These are phyloP conservation scores for Aschersonia sp. DNA, from an alignment of 2,329 filamentous ascomycete species.

Conservation along the genomic window DNA sequence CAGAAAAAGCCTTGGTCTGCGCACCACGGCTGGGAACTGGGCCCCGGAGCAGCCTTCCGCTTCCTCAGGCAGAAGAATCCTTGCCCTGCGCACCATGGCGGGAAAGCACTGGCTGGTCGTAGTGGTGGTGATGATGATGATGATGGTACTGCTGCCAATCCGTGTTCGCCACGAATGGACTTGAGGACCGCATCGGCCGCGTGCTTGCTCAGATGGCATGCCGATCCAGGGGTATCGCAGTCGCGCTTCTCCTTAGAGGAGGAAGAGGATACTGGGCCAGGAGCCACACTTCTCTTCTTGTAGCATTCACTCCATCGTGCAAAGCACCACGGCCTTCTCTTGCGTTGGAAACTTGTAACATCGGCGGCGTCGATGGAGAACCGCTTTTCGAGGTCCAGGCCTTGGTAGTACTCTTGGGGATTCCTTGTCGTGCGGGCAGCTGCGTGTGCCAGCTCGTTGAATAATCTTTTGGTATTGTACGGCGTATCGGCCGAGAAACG, in stretches of 20 bases:
- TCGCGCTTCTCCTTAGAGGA: no score
- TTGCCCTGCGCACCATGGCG: constrained; percentile 13
- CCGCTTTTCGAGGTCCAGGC: constrained; percentile 8
- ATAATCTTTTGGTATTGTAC: constrained; percentile 21
- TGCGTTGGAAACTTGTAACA: no score
- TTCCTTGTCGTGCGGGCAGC: constrained; percentile 16
- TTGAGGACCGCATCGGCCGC: neutral
- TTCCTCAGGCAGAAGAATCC: constrained; percentile 29
- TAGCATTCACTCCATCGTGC: no score
- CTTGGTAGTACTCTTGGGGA: constrained; percentile 16
- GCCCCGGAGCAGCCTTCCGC: constrained; percentile 22
- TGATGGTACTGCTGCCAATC: neutral
- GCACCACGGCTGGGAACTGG: constrained; percentile 14
- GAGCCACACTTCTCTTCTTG: no score
- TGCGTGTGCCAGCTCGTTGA: constrained; percentile 23
- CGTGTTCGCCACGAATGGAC: neutral
- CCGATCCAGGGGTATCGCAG: constrained; percentile 9
- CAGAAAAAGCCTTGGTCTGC: constrained; percentile 17
- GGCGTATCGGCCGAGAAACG: neutral
- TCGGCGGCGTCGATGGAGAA: no score
- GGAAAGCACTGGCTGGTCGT: no score
- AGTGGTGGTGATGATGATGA: no score
- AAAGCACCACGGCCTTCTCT: no score
- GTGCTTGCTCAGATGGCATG: neutral
- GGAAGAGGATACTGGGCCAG: no score